phyloP scores from a whole-genome alignment of 352 stramenopile genomes.

The Phytophthora pseudosyringae region DNA sequence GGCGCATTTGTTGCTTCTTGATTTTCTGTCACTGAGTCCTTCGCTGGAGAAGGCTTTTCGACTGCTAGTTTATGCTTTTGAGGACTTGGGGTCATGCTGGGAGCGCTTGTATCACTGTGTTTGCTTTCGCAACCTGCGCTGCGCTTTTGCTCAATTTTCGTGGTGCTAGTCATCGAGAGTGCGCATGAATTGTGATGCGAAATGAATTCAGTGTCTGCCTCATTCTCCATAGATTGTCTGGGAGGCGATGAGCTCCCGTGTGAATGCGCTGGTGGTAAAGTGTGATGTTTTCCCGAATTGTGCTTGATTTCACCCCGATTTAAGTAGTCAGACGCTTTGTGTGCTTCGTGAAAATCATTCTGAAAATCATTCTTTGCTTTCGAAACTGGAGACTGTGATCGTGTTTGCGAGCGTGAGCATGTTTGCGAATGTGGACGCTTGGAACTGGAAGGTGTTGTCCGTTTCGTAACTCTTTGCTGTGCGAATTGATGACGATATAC shows the following conservation, averaged over 20 bases:
- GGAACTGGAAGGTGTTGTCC: neutral
- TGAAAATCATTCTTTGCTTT: neutral
- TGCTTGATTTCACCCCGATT: neutral
- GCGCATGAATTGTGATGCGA: conserved; percentile 1
- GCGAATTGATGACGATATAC: conserved; percentile 32
- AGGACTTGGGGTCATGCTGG: neutral
- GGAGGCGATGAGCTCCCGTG: neutral
- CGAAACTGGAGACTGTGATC: neutral
- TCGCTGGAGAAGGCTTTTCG: neutral
- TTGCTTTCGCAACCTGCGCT: neutral
- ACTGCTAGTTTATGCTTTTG: neutral
- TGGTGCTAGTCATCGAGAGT: neutral
- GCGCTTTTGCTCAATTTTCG: neutral
- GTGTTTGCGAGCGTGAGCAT: neutral
- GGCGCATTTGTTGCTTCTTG: neutral
- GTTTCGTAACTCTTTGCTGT: conserved; percentile 10
- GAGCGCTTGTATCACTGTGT: neutral
- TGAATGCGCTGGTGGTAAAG: neutral
- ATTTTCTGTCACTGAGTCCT: neutral
- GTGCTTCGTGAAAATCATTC: neutral
- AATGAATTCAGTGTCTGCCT: neutral
- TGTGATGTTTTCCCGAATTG: neutral
- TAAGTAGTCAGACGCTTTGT: neutral
- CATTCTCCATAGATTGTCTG: neutral
- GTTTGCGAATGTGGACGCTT: neutral